Base-by-base conservation (phyloP, 2,329 filamentous ascomycete species). In the Knufia petricola region DNA sequence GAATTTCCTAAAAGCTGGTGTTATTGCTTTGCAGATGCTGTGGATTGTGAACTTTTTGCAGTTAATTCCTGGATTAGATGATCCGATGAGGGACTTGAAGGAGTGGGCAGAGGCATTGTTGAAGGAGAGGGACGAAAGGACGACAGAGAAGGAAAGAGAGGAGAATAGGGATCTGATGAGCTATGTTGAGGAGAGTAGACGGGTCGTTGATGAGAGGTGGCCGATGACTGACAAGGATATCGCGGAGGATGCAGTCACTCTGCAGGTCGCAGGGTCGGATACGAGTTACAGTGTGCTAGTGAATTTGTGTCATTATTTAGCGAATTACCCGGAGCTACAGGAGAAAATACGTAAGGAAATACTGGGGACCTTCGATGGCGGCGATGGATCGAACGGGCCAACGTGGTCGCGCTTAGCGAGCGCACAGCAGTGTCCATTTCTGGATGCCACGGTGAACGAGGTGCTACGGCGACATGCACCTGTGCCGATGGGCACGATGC, bases 401-500 rank as follows among this genome's bases (percentile, higher is more conserved):
- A 13, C 21, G 3, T 42, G 39, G 39, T 42, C 39, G 21, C 24
- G 21, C 9, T 26, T 42, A 7, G 39, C 39, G 13, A 9, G 20
- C 15, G 20, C 21, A 8, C 36, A 39, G 30, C 19, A 31, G 36
- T 37, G 32, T 37, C 42, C 31, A n/a, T 53, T 52, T 26, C 59
- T 71, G 12, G 66, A 69, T 48, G 63, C 60, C 12, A 56, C 63
- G 15, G 65, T 69, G 55, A 62, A 70, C 48, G 69, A 72, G 50
- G 59, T 63, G 3, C 57, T 71, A 2, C 64, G 69, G 13, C 56
- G 71, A 4, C 59, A 68, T 41, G 66, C 68, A 4, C 60, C 66
- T 1, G 61, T 68, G 1, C 63, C 65, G 1, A 59, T 59, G 2
- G 64, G 60, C 0, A 26, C 66, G 19, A 55, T 58, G 19, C 61